Percentiles rank a stretch among this genome's conserved stretches.
Conservation (phyloP, 495 filamentous ascomycete species). For the Annulohypoxylon nitens region DNA sequence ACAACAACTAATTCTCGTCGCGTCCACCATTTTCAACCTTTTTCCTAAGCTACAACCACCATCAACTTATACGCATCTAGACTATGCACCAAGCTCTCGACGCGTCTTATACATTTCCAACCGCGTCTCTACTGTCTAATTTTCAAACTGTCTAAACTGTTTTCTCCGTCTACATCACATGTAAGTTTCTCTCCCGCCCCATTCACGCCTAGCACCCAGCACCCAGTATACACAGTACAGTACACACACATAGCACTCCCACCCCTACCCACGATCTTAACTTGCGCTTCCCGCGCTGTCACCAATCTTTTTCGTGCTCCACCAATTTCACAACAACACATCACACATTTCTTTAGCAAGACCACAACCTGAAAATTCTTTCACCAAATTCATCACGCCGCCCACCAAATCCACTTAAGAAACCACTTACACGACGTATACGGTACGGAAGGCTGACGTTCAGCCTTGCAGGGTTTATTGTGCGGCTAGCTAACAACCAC, state of each 20-base stretch:
- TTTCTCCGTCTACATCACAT: conserved; percentile 49
- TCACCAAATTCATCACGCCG: conserved; percentile 17
- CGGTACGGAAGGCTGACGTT: conserved; percentile 54
- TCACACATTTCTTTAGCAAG: neutral
- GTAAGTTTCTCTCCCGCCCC: conserved; percentile 42
- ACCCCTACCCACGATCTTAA: conserved; percentile 39
- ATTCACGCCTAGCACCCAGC: neutral
- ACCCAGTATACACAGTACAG: no score
- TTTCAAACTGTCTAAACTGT: conserved; percentile 18
- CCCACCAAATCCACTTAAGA: conserved; percentile 27
- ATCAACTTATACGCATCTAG: conserved; percentile 27
- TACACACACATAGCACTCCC: conserved; percentile 24
- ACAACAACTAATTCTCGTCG: conserved; percentile 41
- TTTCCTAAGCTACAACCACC: conserved; percentile 46
- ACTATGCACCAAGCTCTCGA: conserved; percentile 28
- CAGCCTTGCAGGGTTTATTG: conserved; percentile 56
- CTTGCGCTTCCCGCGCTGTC: conserved; percentile 49
- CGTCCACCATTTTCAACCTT: conserved; percentile 33
- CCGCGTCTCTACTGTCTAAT: conserved; percentile 30
- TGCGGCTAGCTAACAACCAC: conserved; percentile 41
- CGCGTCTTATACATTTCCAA: conserved; percentile 41
- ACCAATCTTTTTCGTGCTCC: conserved; percentile 37
- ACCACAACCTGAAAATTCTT: conserved; percentile 48
- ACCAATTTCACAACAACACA: conserved; percentile 55
- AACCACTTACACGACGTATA: conserved; percentile 34